Percentiles rank a stretch among this genome's conserved stretches.
These are phyloP conservation scores for Epichloe aotearoae DNA, from an alignment of 2,329 filamentous ascomycete genomes.

Conservation along the genomic window DNA sequence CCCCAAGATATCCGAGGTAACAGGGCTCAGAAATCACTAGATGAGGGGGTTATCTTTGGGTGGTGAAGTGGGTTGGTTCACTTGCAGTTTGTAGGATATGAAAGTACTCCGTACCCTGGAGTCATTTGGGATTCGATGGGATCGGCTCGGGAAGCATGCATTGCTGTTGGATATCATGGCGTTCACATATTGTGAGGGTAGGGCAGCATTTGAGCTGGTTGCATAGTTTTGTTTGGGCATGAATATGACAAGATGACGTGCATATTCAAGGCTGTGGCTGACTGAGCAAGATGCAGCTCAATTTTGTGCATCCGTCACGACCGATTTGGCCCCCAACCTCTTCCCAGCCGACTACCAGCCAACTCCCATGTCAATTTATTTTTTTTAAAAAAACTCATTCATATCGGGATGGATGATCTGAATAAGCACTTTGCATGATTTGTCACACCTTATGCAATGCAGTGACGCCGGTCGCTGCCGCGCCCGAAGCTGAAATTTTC, in stretches of 20 bases:
- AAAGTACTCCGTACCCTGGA: not conserved
- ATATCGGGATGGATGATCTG: no score
- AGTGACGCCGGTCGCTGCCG: no score
- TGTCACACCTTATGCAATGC: no score
- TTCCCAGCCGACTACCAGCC: not conserved
- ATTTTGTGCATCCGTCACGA: not conserved
- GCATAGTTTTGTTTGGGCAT: not conserved
- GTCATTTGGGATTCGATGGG: not conserved
- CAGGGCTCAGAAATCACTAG: not conserved
- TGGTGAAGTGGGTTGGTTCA: not conserved
- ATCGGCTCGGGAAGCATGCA: not conserved
- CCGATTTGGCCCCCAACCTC: not conserved
- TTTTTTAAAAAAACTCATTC: no score
- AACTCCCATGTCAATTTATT: no score
- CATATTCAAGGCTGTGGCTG: not conserved
- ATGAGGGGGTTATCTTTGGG: not conserved
- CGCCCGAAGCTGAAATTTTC: not conserved
- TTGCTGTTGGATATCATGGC: not conserved
- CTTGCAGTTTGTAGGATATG: not conserved
- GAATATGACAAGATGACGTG: not conserved
- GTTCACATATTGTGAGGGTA: not conserved
- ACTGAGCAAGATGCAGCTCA: not conserved
- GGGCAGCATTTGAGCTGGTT: not conserved
- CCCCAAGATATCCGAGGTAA: not conserved
- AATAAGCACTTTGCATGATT: no score